phyloP scores from a whole-genome alignment of 177 flowering plant species.

The Tripterygium wilfordii region DNA sequence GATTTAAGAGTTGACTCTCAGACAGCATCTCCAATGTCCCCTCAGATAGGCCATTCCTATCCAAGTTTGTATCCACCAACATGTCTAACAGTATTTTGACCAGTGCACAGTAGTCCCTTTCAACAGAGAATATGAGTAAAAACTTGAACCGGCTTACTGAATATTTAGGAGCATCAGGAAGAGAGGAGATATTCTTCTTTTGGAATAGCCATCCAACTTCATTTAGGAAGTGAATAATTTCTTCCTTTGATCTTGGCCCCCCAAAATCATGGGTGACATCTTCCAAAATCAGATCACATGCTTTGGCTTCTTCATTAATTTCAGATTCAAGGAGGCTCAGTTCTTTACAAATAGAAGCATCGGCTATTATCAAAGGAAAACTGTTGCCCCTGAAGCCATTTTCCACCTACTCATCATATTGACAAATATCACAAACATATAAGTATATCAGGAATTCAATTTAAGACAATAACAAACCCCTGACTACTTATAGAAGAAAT shows the following conservation, averaged over 20 bases:
- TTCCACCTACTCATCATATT: conserved; percentile 53
- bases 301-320: conserved; percentile 32
- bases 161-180: conserved; percentile 29
- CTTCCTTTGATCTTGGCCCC: conserved; percentile 51
- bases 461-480: no score
- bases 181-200: conserved; percentile 23
- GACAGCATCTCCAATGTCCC: conserved; percentile 45
- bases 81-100: conserved; percentile 65
- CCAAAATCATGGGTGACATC: conserved; percentile 26
- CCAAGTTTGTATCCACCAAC: conserved; percentile 36
- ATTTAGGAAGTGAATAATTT: conserved; percentile 64
- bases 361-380: conserved; percentile 86
- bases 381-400: conserved; percentile 79
- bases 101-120: conserved; percentile 63
- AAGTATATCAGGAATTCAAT: no score
- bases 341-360: conserved; percentile 67
- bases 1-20: conserved; percentile 59
- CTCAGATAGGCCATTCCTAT: conserved; percentile 23
- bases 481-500: no score
- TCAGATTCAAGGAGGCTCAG: conserved; percentile 69
- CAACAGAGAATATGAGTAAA: conserved; percentile 67
- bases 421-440: background rate
- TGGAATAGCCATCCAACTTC: conserved; percentile 97
- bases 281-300: conserved; percentile 26
- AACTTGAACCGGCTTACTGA: conserved; percentile 53